Conservation (phyloP, 768 basidiomycete genomes). For the Termitomyces sp. region DNA sequence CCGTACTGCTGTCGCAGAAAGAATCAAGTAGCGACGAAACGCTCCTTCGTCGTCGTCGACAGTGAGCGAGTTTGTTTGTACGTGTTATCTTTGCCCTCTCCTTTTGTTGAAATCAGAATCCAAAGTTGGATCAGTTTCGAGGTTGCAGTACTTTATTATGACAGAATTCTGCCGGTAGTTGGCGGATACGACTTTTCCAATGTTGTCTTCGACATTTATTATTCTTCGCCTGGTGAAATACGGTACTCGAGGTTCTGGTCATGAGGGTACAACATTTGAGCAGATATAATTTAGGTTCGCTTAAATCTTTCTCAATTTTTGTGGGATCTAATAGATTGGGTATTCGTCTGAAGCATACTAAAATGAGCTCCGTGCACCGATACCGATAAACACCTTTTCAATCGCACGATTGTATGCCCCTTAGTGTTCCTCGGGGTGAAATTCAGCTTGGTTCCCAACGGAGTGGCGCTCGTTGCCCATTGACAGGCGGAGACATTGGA, state of each 20-base stretch:
- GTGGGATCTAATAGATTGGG: no score
- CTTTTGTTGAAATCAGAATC: conserved; percentile 1
- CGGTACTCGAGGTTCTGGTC: neutral
- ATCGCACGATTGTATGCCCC: no score
- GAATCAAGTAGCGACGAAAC: conserved; percentile 11
- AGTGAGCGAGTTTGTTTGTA: conserved; percentile 37
- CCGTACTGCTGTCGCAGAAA: conserved; percentile 4
- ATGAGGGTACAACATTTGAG: no score
- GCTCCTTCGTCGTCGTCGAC: conserved; percentile 37
- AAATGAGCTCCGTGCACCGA: no score
- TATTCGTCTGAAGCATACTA: no score
- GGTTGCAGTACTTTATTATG: neutral
- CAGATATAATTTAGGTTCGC: no score
- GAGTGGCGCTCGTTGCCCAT: neutral
- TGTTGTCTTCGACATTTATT: neutral
- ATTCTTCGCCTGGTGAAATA: neutral
- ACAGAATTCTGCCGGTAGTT: neutral
- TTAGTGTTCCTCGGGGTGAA: no score
- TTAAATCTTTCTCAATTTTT: no score
- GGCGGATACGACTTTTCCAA: neutral
- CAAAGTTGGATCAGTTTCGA: neutral
- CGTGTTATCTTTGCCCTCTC: conserved; percentile 23
- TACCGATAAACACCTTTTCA: no score
- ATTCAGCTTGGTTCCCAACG: neutral
- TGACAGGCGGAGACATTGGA: neutral